These are phyloP conservation scores for Fusarium transvaalense DNA, from an alignment of 2,329 filamentous ascomycete genomes.

Conservation along the genomic window DNA sequence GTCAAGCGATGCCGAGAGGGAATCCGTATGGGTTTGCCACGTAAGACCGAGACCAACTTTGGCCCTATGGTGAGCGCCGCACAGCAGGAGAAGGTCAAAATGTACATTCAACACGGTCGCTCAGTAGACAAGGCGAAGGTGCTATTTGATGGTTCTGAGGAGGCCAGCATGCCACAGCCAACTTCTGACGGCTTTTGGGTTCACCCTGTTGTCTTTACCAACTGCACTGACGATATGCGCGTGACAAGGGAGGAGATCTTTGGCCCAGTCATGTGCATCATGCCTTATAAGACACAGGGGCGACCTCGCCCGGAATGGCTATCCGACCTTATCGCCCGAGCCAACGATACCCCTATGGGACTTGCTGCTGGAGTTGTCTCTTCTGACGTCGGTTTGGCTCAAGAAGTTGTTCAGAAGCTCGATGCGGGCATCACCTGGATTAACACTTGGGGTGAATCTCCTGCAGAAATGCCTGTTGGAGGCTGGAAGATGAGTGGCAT, in stretches of 20 bases:
- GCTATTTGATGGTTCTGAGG: conserved; percentile 76
- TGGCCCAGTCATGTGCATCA: conserved; percentile 85
- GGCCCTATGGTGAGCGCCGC: conserved; percentile 82
- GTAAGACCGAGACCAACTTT: conserved; percentile 81
- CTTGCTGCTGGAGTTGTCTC: conserved; percentile 89
- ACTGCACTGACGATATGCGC: conserved; percentile 86
- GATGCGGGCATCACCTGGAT: conserved; percentile 92
- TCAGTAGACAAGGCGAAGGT: conserved; percentile 79
- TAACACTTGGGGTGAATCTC: conserved; percentile 93
- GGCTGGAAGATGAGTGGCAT: conserved; percentile 93
- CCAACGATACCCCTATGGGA: conserved; percentile 82
- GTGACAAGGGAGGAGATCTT: conserved; percentile 89
- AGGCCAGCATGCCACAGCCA: conserved; percentile 64
- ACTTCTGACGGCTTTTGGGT: conserved; percentile 82
- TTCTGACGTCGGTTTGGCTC: conserved; percentile 78
- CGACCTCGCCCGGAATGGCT: conserved; percentile 57
- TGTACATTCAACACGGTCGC: conserved; percentile 81
- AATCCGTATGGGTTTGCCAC: conserved; percentile 80
- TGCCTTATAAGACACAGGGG: conserved; percentile 72
- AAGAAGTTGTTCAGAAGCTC: conserved; percentile 76
- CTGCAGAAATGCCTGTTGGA: conserved; percentile 91
- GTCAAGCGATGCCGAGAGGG: conserved; percentile 68
- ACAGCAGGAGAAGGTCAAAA: conserved; percentile 82
- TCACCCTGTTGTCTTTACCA: conserved; percentile 84
- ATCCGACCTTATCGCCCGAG: conserved; percentile 76